phyloP scores from a whole-genome alignment of 495 filamentous ascomycete species.

The Schizothecium vesticola region DNA sequence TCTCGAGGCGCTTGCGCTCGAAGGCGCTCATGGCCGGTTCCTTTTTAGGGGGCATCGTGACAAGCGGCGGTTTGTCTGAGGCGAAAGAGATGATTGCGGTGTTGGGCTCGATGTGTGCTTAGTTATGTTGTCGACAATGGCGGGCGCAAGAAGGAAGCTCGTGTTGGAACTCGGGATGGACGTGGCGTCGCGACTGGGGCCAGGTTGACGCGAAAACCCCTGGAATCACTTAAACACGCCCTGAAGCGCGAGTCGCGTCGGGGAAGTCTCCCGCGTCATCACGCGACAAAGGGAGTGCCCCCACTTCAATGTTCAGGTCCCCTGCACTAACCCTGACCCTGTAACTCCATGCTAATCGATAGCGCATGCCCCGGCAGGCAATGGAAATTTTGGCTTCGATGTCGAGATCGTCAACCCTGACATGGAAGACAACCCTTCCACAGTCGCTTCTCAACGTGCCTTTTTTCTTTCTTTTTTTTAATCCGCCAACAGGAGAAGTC shows the following conservation, averaged over 20 bases:
- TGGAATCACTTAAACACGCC: constrained; percentile 22
- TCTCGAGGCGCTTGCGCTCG: constrained; percentile 49
- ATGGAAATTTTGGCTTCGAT: not conserved
- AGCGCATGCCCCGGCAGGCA: not conserved
- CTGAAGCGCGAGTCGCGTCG: not conserved
- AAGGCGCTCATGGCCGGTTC: constrained; percentile 45
- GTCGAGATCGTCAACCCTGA: not conserved
- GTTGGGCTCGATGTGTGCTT: not conserved
- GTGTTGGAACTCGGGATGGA: not conserved
- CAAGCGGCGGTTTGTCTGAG: not conserved
- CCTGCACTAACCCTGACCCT: not conserved
- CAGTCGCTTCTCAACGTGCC: not conserved
- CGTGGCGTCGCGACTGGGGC: not conserved
- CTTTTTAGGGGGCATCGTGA: constrained; percentile 24
- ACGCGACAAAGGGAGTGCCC: not conserved
- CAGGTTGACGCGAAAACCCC: not conserved
- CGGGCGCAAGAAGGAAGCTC: not conserved
- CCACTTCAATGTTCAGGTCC: not conserved
- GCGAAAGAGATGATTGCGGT: not conserved
- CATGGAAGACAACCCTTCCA: not conserved
- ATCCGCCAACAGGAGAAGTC: too few species aligned
- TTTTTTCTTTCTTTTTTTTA: not conserved
- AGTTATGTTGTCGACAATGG: not conserved
- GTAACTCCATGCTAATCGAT: not conserved
- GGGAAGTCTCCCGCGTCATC: not conserved